Evolutionary conservation across 306 rosid species (phyloP), one percentile per base, ranked within the genome.

Genomic region (Casuarina glauca): DNA sequence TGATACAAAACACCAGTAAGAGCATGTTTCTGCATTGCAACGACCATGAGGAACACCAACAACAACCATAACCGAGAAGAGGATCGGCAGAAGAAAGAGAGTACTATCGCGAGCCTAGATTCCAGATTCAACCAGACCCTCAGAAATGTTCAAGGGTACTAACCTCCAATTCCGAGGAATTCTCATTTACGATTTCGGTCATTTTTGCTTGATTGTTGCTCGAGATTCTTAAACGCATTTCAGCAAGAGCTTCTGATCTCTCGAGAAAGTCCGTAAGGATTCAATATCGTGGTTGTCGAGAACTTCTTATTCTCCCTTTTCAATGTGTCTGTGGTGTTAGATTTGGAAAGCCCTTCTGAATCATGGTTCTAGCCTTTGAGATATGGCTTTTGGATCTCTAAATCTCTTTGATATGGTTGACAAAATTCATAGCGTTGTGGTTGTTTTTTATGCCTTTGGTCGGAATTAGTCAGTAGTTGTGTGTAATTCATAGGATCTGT

Each of bases 111-210:
- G 71, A 81, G 80, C 78, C 79, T 77, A 2, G 98, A 92, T 76
- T 89, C 97, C 38, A 89, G 98, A 82, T 92, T 94, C 86, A 92
- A 83, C 69, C 98, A 94, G 84, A 94, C 97, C 79, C 96, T 94
- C 82, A 78, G 93, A 75, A 92, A 87, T 87, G 98, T 94, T 64
- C 98, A 92, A 89, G 96, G 98, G 97, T 92, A 82, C 32, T 49
- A 20, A 62, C 38, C 78, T 44, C 12, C 55, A 32, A 48, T 81
- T 38, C 69, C 61, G 63, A 13, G 8, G 20, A 54, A 12, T 76
- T 54, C 52, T 60, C 44, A 2, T 81, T 80, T 87, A 63, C 62
- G 42, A 32, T 68, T 13, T 48, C 69, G 15, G 49, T 74, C 51
- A 6, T 69, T 1, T 26, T 74, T 78, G 67, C 43, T 70, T 84